A percentile compares a stretch with the other conserved stretches of the same genome.
phyloP scores from a whole-genome alignment of 1,284 basidiomycete genomes.

The Takashimella koratensis region DNA sequence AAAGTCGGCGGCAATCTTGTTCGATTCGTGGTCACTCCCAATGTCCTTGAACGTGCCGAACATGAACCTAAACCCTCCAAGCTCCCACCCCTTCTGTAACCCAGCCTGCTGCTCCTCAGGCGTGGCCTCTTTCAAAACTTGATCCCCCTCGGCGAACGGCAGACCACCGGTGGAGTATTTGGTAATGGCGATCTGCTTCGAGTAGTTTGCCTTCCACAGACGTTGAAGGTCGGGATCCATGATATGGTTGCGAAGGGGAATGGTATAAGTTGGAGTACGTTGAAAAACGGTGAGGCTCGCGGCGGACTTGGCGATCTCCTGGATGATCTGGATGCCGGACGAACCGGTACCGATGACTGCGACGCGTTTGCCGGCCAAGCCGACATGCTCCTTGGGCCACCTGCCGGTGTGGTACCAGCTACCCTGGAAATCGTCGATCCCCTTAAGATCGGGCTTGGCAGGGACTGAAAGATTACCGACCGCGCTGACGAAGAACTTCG shows the following conservation, averaged over 20 bases:
- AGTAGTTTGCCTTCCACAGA: constrained; percentile 5
- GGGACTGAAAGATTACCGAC: constrained; percentile 13
- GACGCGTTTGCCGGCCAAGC: constrained; percentile 7
- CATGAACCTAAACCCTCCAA: constrained; percentile 14
- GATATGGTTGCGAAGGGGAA: constrained; percentile 14
- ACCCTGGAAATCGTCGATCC: constrained; percentile 11
- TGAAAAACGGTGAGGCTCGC: constrained; percentile 12
- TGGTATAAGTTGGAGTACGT: constrained; percentile 12
- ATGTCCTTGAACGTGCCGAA: constrained; percentile 11
- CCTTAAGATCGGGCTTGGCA: constrained; percentile 5
- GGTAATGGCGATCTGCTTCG: constrained; percentile 1
- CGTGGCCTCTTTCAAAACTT: not conserved
- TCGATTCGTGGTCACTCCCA: constrained; percentile 7
- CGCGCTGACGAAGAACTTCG: constrained; percentile 11
- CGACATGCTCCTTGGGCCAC: constrained; percentile 10
- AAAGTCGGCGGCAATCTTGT: constrained; percentile 6
- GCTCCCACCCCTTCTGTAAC: constrained; percentile 8
- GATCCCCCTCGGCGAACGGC: constrained; percentile 7
- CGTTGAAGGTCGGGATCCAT: constrained; percentile 1
- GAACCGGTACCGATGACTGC: constrained; percentile 10
- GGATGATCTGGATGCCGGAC: constrained; percentile 13
- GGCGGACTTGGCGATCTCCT: constrained; percentile 5
- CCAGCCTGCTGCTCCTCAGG: constrained; percentile 4
- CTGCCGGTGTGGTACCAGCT: constrained; percentile 9
- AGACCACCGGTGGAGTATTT: constrained; percentile 9